These are phyloP conservation scores for Neurospora pannonica DNA, from an alignment of 495 filamentous ascomycete species.

Conservation along the genomic window DNA sequence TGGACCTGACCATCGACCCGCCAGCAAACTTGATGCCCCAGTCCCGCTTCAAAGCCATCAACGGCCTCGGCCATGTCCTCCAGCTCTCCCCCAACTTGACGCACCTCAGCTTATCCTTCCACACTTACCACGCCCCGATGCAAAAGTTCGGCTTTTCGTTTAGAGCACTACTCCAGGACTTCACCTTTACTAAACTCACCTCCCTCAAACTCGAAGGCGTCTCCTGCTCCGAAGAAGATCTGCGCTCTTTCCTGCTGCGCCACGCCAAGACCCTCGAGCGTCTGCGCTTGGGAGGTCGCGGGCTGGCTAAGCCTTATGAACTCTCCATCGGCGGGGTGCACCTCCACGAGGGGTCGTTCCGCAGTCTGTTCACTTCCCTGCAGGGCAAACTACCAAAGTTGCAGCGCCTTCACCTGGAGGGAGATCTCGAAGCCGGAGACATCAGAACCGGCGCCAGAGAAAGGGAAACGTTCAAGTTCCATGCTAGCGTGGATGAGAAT, in stretches of 20 bases:
- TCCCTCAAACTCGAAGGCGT: constrained; percentile 36
- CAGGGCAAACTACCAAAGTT: constrained; percentile 26
- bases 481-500: constrained; percentile 31
- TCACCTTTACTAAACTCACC: constrained; percentile 29
- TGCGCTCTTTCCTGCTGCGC: constrained; percentile 31
- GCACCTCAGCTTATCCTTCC: constrained; percentile 35
- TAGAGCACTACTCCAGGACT: constrained; percentile 27
- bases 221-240: constrained; percentile 34
- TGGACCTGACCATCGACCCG: constrained; percentile 32
- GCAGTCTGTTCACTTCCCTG: constrained; percentile 30
- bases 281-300: constrained; percentile 36
- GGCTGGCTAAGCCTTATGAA: constrained; percentile 31
- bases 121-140: constrained; percentile 27
- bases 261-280: constrained; percentile 32
- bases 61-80: constrained; percentile 36
- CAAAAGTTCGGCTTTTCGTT: constrained; percentile 35
- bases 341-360: constrained; percentile 34
- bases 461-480: constrained; percentile 36
- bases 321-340: constrained; percentile 34
- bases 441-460: constrained; percentile 27
- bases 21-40: constrained; percentile 23
- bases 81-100: constrained; percentile 27
- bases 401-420: constrained; percentile 34
- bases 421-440: constrained; percentile 35
- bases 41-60: constrained; percentile 30